These are phyloP conservation scores for Aspergillus amoenus DNA, from an alignment of 2,329 filamentous ascomycete genomes.

Conservation along the genomic window DNA sequence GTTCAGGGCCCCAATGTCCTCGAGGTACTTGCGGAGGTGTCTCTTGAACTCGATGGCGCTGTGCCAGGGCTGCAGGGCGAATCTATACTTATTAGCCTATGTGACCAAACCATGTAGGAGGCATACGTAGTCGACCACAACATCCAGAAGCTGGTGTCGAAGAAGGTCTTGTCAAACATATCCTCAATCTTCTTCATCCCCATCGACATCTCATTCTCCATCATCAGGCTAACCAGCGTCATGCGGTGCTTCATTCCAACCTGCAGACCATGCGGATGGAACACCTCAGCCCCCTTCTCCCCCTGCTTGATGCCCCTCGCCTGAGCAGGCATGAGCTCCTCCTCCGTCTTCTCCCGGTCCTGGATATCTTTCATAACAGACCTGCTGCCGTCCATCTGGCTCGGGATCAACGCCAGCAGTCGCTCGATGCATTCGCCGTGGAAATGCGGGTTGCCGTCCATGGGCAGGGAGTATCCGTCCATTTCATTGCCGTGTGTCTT, in stretches of 20 bases:
- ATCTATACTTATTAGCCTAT: slow-evolving; percentile 2
- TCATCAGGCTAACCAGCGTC: slow-evolving; percentile 17
- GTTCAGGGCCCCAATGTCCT: slow-evolving; percentile 22
- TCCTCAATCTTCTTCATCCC: slow-evolving; percentile 32
- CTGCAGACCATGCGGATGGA: slow-evolving; percentile 9
- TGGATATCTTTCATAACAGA: slow-evolving; percentile 12
- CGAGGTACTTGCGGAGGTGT: slow-evolving; percentile 23
- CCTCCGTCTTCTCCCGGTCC: not conserved
- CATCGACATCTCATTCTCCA: slow-evolving; percentile 22
- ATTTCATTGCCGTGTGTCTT: slow-evolving; percentile 26
- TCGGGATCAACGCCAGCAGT: slow-evolving; percentile 33
- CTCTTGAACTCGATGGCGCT: slow-evolving; percentile 24
- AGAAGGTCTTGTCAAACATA: slow-evolving; percentile 21
- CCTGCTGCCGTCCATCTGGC: not conserved
- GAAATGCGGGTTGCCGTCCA: slow-evolving; percentile 34
- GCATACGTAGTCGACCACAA: slow-evolving; percentile 23
- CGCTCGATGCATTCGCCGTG: slow-evolving; percentile 37
- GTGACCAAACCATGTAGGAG: not conserved
- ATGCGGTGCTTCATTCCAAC: slow-evolving; percentile 19
- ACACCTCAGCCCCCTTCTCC: not conserved
- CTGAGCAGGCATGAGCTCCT: slow-evolving; percentile 12
- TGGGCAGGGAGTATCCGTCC: slow-evolving; percentile 36
- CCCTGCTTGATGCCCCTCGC: slow-evolving; percentile 2
- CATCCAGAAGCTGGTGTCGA: slow-evolving; percentile 24
- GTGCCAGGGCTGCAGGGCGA: slow-evolving; percentile 24